Percentiles rank a stretch among this genome's conserved stretches.
These are phyloP conservation scores for Pholiota adiposa DNA, from an alignment of 1,284 basidiomycete species.

Conservation along the genomic window DNA sequence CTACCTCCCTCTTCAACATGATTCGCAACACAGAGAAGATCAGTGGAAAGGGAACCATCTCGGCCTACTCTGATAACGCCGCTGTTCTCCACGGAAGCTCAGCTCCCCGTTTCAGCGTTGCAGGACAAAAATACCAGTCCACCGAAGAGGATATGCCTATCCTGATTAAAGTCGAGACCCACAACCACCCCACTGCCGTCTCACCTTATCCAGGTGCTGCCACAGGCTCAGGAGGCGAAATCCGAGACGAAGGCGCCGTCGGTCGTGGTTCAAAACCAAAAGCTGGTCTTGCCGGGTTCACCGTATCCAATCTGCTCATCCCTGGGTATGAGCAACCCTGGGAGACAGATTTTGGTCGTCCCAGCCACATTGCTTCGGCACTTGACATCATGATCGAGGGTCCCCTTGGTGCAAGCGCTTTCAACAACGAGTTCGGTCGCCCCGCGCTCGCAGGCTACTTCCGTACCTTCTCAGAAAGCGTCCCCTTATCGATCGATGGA, in stretches of 20 bases:
- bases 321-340: slow-evolving; percentile 89
- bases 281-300: slow-evolving; percentile 93
- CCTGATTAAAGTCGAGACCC: slow-evolving; percentile 98
- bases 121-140: slow-evolving; percentile 56
- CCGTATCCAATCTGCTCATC: slow-evolving; percentile 93
- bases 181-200: slow-evolving; percentile 99
- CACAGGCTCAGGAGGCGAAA: slow-evolving; percentile 97
- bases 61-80: slow-evolving; percentile 98
- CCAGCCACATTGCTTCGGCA: slow-evolving; percentile 90
- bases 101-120: slow-evolving; percentile 83
- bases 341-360: slow-evolving; percentile 92
- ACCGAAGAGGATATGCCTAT: slow-evolving; percentile 83
- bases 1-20: slow-evolving; percentile 93
- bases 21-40: slow-evolving; percentile 95
- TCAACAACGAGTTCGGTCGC: slow-evolving; percentile 99
- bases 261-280: slow-evolving; percentile 96
- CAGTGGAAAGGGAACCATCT: slow-evolving; percentile 81
- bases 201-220: slow-evolving; percentile 98
- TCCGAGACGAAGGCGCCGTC: slow-evolving; percentile 96
- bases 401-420: slow-evolving; percentile 92
- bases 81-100: slow-evolving; percentile 87
- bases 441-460: slow-evolving; percentile 89
- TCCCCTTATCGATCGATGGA: slow-evolving; percentile 51
- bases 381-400: slow-evolving; percentile 98
- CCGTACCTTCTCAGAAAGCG: slow-evolving; percentile 84